Evolutionary conservation across 768 basidiomycete genomes (phyloP), one percentile per base, ranked within the genome.

Genomic region (Sporobolomyces pararoseus): DNA sequence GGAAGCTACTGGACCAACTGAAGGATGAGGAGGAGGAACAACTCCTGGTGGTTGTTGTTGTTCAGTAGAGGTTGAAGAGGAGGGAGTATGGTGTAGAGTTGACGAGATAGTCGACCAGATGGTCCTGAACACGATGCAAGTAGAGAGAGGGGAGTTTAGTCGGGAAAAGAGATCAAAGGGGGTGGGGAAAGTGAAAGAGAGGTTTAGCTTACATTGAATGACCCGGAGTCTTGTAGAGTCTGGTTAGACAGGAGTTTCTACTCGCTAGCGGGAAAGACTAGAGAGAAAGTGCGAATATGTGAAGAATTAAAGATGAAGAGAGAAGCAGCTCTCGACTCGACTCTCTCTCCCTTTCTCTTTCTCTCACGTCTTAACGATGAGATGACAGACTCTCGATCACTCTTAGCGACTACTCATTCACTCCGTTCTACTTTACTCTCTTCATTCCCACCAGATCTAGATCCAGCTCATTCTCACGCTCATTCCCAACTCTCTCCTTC

Each of bases 21-120:
- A 10, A 21, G 42, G 58, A 59, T 39, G 58, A 16, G 58, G 58
- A 42, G 58, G 58, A 35, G 58, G n/a, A 19, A 14, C 42, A 21
- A 27, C n/a, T n/a, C n/a, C n/a, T n/a, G n/a, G n/a, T n/a, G n/a
- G n/a, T n/a, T n/a, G n/a, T n/a, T n/a, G 39, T 42, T 7, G 42
- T 13, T n/a, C 7, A 32, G 39, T 13, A 16, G 39, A 4, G 5
- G 25, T 23, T 34, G 27, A 14, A 13, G 34, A n/a, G 3, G 62
- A 34, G n/a, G 50, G 27, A 21, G 37, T 9, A 4, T 12, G 35
- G 17, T 44, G 32, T 31, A 49, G 6, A 6, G 42, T 31, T 2
- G 44, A 34, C 21, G 32, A 32, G n/a, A 32, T n/a, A 29, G 32
- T 19, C 17, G 59, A 44, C 14, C 25, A 47, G 42, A 46, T 27